Evolutionary conservation across 768 basidiomycete species (phyloP).

Genomic region (Lepiota brunneoincarnata): DNA sequence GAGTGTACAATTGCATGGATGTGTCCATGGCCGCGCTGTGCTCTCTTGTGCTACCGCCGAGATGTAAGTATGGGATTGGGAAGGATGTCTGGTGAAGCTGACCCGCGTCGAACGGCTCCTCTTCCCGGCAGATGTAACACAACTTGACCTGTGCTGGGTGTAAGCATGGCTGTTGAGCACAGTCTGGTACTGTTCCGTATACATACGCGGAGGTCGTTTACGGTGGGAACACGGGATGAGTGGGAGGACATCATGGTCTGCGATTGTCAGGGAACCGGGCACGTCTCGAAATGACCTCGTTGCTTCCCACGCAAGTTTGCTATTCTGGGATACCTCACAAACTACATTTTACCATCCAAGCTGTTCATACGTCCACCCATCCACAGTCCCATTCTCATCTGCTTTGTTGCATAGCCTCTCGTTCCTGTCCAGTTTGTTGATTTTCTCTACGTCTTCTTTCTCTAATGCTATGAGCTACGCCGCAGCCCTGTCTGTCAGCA

Average conservation of each 20-base stretch:
- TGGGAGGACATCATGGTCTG: constrained; percentile 4
- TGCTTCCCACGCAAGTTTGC: constrained; percentile 1
- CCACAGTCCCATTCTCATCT: background rate
- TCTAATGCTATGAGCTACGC: background rate
- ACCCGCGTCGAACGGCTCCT: constrained; percentile 54
- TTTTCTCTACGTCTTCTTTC: constrained; percentile 2
- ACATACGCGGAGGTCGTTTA: constrained; percentile 30
- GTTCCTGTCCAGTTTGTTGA: constrained; percentile 5
- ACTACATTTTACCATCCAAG: background rate
- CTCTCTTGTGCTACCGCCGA: constrained; percentile 43
- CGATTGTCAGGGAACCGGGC: background rate
- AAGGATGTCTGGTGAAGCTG: constrained; percentile 6
- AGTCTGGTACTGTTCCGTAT: background rate
- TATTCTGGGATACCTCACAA: background rate
- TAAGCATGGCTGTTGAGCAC: background rate
- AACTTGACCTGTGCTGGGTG: constrained; percentile 51
- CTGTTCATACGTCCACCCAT: constrained; percentile 8
- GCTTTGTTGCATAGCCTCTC: constrained; percentile 6
- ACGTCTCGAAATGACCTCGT: background rate
- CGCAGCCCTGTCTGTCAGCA: background rate
- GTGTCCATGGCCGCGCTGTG: constrained; percentile 64
- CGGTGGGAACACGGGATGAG: constrained; percentile 22
- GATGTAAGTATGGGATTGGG: background rate
- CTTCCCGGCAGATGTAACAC: constrained; percentile 80
- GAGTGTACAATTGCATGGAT: constrained; percentile 79